Conservation (phyloP, 331 rosid species). For the Pyracantha coccinea region DNA sequence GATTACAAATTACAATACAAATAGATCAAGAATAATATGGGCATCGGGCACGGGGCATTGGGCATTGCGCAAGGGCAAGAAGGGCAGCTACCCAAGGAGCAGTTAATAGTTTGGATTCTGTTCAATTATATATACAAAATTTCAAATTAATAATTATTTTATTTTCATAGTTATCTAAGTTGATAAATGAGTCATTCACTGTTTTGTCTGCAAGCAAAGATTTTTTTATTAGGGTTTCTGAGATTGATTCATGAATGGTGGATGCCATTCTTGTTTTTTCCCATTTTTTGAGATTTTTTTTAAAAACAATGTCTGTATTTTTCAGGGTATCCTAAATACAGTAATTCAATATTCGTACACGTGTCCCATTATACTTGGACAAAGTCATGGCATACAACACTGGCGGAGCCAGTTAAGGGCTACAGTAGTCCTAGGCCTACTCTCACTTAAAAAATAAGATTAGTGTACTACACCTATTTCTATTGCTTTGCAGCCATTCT, state of each 20-base stretch:
- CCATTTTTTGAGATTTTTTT: constrained; percentile 13
- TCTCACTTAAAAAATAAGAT: too few species aligned
- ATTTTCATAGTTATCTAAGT: not conserved
- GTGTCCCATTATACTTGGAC: not conserved
- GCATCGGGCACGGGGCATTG: too few species aligned
- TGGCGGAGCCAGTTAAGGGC: too few species aligned
- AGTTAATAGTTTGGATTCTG: constrained; percentile 44
- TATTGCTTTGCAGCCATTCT: too few species aligned
- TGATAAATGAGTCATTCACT: not conserved
- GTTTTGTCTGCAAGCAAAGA: not conserved
- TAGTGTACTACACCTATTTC: too few species aligned
- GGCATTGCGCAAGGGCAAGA: not conserved
- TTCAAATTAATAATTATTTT: not conserved
- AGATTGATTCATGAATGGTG: constrained; percentile 4
- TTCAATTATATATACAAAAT: not conserved
- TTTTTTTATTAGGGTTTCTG: not conserved
- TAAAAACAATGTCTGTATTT: not conserved
- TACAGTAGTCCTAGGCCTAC: too few species aligned
- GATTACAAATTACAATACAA: not conserved
- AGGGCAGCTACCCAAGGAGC: constrained; percentile 26
- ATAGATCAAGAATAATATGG: constrained; percentile 6
- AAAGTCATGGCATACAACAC: not conserved
- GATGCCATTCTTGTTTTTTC: constrained; percentile 4
- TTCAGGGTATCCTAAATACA: constrained; percentile 50
- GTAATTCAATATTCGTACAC: constrained; percentile 13